Base-by-base conservation (phyloP, 345 rosid species). In the Salix caprea region DNA sequence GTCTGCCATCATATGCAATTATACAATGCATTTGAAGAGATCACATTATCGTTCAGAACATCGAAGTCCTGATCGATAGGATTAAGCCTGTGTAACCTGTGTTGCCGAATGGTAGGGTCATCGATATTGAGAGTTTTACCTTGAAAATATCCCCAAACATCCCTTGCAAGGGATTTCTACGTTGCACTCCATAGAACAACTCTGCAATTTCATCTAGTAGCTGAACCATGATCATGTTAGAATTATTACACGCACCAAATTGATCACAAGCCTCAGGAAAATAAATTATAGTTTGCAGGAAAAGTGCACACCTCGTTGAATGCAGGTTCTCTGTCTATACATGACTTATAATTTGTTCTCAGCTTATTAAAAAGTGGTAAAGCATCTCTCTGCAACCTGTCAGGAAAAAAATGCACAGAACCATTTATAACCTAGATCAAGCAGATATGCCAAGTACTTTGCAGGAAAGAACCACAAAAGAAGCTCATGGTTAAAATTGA, bases 361-460 rank as follows among this genome's bases (percentile, higher is more conserved):
- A 94, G 79, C 97, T 89, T 90, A 65, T 88, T 91, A 86, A 96
- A 96, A 75, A 96, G 95, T 13, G 97, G 98, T 72, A 91, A 82
- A n/a, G 99, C 96, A 81, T 92, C 98, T 86, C 95, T 92, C 87
- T 88, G 84, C 88, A 96, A 74, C 84, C 98, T 96, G 92, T 80
- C 78, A 34, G 5, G 7, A 7, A 48, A 61, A 42, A 7, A 70
- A 30, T 80, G 61, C 37, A 11, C 5, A 3, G 60, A 79, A 62
- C 19, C 32, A 24, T 52, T 26, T 56, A 44, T 18, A 15, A 73
- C 28, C 71, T 34, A 14, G 16, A 50, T 60, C 7, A 30, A 66
- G 9, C 26, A 56, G 58, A 21, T 60, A 60, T 67, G 42, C 24
- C 40, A 60, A 10, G 4, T 58, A 3, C 64, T 23, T 23, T 23